Evolutionary conservation across 2,329 filamentous ascomycete species (phyloP).

Genomic region (Fusarium incarnatum): DNA sequence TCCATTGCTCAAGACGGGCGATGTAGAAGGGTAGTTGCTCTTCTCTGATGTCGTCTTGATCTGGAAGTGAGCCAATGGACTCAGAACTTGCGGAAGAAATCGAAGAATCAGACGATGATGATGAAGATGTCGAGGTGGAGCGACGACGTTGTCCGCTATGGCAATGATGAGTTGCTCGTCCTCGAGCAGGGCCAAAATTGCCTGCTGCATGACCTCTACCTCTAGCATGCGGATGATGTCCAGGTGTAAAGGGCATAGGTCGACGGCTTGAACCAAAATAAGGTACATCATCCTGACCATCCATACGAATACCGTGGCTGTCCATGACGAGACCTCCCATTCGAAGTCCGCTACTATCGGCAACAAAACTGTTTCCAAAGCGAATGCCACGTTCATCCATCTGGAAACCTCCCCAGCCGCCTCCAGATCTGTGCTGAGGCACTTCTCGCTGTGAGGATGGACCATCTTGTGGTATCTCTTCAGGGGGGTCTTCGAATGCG

Average conservation of each 20-base stretch:
- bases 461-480: constrained; percentile 12
- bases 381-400: constrained; percentile 59
- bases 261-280: background rate
- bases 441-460: constrained; percentile 27
- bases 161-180: constrained; percentile 24
- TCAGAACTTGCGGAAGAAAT: constrained; percentile 48
- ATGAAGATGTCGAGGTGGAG: constrained; percentile 53
- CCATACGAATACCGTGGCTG: constrained; percentile 52
- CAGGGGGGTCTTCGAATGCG: constrained; percentile 36
- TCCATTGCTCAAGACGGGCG: constrained; percentile 60
- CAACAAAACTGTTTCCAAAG: constrained; percentile 58
- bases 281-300: constrained; percentile 5
- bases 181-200: constrained; percentile 10
- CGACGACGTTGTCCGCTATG: constrained; percentile 41
- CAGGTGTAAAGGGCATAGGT: constrained; percentile 1
- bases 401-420: constrained; percentile 51
- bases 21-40: constrained; percentile 61
- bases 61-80: constrained; percentile 64
- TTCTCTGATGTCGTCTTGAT: constrained; percentile 63
- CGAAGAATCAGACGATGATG: constrained; percentile 48
- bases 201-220: constrained; percentile 13
- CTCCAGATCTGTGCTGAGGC: constrained; percentile 18
- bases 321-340: constrained; percentile 60
- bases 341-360: constrained; percentile 59
- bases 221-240: constrained; percentile 6